Percentiles rank a stretch among this genome's conserved stretches.
phyloP scores from a whole-genome alignment of 345 rosid species.

The Rhodamnia argentea region DNA sequence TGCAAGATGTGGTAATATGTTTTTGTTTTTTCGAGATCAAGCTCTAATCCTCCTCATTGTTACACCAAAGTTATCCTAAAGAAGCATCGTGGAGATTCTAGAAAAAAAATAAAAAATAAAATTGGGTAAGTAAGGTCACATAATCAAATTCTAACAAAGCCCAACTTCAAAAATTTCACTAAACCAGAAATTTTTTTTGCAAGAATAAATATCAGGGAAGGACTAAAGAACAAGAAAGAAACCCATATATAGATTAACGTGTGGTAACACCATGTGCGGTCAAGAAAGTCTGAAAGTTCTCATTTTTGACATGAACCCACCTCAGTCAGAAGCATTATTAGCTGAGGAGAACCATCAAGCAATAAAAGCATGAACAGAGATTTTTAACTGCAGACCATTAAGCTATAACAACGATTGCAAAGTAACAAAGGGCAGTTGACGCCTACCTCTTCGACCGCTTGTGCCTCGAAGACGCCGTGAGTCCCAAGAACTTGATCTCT shows the following conservation, averaged over 20 bases:
- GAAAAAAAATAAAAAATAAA: not conserved
- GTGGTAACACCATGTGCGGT: not conserved
- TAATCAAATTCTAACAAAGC: not conserved
- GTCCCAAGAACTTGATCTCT: conserved; percentile 42
- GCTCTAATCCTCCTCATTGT: not conserved
- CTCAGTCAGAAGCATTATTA: conserved; percentile 15
- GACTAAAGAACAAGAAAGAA: not conserved
- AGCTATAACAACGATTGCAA: conserved; percentile 10
- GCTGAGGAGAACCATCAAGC: conserved; percentile 17
- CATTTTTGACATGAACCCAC: conserved; percentile 21
- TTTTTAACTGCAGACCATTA: not conserved
- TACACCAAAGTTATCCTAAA: not conserved
- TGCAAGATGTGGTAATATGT: not conserved
- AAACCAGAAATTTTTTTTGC: not conserved
- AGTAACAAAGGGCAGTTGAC: conserved; percentile 2
- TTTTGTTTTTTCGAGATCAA: not conserved
- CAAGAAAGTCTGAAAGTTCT: not conserved
- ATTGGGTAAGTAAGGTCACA: not conserved
- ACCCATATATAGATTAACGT: not conserved
- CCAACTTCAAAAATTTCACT: not conserved
- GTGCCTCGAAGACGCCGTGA: conserved; percentile 41
- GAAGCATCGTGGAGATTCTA: not conserved
- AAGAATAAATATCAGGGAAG: not conserved
- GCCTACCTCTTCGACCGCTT: conserved; percentile 84
- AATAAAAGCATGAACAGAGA: conserved; percentile 5